A percentile compares a stretch with the other conserved stretches of the same genome.
Conservation (phyloP, 495 filamentous ascomycete species). For the Penicillium psychrofluorescens region DNA sequence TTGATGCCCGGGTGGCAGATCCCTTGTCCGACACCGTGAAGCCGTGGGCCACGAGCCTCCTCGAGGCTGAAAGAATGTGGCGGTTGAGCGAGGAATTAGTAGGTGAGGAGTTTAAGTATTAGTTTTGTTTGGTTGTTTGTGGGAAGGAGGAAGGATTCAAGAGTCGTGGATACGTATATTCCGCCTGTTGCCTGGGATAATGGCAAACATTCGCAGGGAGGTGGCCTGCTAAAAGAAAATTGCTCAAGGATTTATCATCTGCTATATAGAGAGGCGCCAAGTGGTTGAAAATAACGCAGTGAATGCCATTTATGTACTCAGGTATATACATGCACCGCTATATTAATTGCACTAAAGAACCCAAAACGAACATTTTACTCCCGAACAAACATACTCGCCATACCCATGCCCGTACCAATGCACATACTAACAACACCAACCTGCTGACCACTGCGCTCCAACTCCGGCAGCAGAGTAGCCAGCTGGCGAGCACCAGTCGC, state of each 20-base stretch:
- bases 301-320: too few relatives aligned
- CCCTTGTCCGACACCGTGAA: slow-evolving; percentile 23
- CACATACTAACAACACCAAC: slow-evolving; percentile 80
- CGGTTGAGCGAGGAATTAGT: slow-evolving; percentile 34
- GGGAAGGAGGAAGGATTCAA: too few relatives aligned
- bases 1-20: slow-evolving; percentile 29
- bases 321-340: slow-evolving; percentile 23
- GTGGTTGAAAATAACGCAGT: too few relatives aligned
- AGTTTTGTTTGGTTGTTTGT: neutral
- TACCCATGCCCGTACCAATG: slow-evolving; percentile 88
- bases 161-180: too few relatives aligned
- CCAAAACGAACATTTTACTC: slow-evolving; percentile 45
- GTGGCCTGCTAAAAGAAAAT: too few relatives aligned
- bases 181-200: too few relatives aligned
- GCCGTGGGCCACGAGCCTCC: slow-evolving; percentile 23
- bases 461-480: slow-evolving; percentile 64
- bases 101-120: slow-evolving; percentile 19
- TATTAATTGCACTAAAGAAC: slow-evolving; percentile 10
- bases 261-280: too few relatives aligned
- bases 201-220: too few relatives aligned
- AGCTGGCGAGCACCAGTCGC: slow-evolving; percentile 82
- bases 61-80: slow-evolving; percentile 40
- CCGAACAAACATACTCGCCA: slow-evolving; percentile 78
- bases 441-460: slow-evolving; percentile 55
- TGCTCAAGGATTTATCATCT: too few relatives aligned